Evolutionary conservation across 2,329 filamentous ascomycete genomes (phyloP), one percentile per base, ranked within the genome.

Genomic region (Neonectria sp.): DNA sequence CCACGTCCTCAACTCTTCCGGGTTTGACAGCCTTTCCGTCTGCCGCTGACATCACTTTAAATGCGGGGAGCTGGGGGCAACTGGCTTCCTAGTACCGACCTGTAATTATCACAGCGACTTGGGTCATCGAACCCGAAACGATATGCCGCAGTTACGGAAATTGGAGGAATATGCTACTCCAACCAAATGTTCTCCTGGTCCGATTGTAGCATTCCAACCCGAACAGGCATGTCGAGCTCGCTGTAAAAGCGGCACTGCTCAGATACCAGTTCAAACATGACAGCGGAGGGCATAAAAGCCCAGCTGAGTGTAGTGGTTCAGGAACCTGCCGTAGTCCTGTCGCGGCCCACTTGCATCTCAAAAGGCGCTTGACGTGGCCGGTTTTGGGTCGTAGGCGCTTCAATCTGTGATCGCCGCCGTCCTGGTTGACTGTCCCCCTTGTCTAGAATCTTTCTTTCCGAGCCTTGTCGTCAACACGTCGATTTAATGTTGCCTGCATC

Each of bases 271-370:
- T 24, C 40, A 11, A 24, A 21, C 40, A 45, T n/a, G n/a, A n/a
- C 40, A 21, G 40, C 9, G 37, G 35, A 40, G 37, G 37, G n/a
- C 13, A 24, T 21, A 6, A 40, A 40, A 40, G 37, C 37, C 17
- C 37, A 40, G 15, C 5, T 40, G n/a, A 17, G 27, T 33, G 51
- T 40, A 17, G 27, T 33, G 51, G 51, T 55, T 27, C 56, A 57
- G 46, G 46, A 66, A 61, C 45, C 40, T 46, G 48, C 51, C 53
- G 53, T 53, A 62, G 60, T 56, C 46, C 29, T 65, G 17, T 17
- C 17, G 29, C 17, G 49, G 49, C 29, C 51, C 51, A 53, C 51
- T 25, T 35, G 12, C 31, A 53, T 53, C 51, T 53, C 31, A 15
- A 24, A 35, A 15, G n/a, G 7, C 52, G 40, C n/a, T 48, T 24